Evolutionary conservation across 768 basidiomycete genomes (phyloP).

Genomic region (Boletus rubescentipes): DNA sequence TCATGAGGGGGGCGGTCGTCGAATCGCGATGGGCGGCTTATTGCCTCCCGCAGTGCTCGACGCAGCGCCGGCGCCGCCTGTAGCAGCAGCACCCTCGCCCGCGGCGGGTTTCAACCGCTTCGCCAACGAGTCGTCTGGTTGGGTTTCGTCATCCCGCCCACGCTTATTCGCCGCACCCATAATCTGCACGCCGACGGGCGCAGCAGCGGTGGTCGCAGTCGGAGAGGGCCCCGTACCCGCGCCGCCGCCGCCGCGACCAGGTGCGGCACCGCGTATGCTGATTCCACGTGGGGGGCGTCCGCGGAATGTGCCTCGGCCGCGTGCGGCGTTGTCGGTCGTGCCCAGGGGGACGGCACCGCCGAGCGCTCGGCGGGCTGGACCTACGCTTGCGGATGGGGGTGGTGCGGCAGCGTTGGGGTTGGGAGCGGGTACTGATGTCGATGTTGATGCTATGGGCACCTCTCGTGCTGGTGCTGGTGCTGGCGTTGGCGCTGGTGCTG

Average conservation of each 20-base stretch:
- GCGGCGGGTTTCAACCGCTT: conserved; percentile 67
- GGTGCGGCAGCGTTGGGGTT: conserved; percentile 22
- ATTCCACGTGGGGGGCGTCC: conserved; percentile 28
- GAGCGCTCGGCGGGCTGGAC: conserved; percentile 32
- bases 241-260: conserved; percentile 15
- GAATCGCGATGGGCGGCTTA: conserved; percentile 36
- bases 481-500: not conserved
- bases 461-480: too few species aligned
- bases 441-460: conserved; percentile 17
- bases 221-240: conserved; percentile 18
- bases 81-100: not conserved
- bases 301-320: conserved; percentile 38
- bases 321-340: conserved; percentile 22
- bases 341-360: conserved; percentile 29
- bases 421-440: not conserved
- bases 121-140: conserved; percentile 56
- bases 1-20: conserved; percentile 30
- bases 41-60: conserved; percentile 10
- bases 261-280: conserved; percentile 32
- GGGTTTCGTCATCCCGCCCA: conserved; percentile 54
- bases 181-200: conserved; percentile 49
- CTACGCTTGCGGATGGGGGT: conserved; percentile 26
- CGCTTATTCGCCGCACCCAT: conserved; percentile 67
- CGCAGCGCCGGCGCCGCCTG: not conserved
- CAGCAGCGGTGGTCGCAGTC: conserved; percentile 19